Evolutionary conservation across 441 rosid genomes (phyloP).

Genomic region (Aleurites moluccanus): DNA sequence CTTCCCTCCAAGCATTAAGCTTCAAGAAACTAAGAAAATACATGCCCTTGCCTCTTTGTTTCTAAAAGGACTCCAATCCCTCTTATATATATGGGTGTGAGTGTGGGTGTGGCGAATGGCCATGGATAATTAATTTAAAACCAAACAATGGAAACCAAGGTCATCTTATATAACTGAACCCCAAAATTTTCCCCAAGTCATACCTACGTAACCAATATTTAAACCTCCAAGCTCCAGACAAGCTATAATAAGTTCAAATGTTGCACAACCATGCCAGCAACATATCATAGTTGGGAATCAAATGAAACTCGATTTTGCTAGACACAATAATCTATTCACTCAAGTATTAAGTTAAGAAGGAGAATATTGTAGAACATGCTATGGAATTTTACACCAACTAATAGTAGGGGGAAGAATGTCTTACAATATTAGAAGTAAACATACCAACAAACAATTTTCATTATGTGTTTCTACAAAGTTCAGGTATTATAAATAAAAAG

Average conservation of each 20-base stretch:
- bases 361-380: not conserved
- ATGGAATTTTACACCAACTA: not conserved
- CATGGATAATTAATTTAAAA: no score
- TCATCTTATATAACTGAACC: not conserved
- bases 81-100: no score
- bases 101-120: no score
- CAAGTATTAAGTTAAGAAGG: not conserved
- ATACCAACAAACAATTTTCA: not conserved
- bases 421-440: not conserved
- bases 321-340: not conserved
- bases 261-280: not conserved
- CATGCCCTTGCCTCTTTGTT: not conserved
- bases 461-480: not conserved
- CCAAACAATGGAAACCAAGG: not conserved
- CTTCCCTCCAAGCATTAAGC: not conserved
- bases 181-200: not conserved
- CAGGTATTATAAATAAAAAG: not conserved
- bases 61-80: not conserved
- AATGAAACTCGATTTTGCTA: not conserved
- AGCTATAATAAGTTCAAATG: not conserved
- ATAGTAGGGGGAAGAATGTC: not conserved
- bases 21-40: not conserved
- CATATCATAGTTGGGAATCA: not conserved
- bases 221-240: constrained; percentile 1
- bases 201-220: not conserved